Conservation (phyloP, 345 rosid species). For the Psidium friedrichsthalianum region DNA sequence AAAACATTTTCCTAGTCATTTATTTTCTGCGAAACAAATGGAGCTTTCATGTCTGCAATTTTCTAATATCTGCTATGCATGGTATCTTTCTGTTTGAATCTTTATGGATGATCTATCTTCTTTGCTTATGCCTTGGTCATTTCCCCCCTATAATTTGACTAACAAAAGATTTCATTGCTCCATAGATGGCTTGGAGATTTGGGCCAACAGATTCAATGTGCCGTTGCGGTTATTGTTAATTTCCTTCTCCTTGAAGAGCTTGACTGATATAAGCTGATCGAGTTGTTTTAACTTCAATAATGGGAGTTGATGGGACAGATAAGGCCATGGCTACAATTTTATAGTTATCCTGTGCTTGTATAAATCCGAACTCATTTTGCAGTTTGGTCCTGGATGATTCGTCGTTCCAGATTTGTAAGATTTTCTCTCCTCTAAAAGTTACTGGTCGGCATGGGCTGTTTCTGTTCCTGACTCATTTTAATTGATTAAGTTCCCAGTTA, state of each 20-base stretch:
- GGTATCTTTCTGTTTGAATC: background rate
- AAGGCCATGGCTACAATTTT: background rate
- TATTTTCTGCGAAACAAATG: background rate
- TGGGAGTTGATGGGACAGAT: background rate
- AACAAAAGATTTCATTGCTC: background rate
- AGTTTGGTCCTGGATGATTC: conserved; percentile 8
- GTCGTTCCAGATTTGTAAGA: background rate
- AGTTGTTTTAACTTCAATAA: conserved; percentile 14
- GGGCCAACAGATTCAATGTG: background rate
- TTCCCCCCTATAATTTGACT: background rate
- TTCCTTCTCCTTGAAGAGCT: conserved; percentile 3
- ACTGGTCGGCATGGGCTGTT: background rate
- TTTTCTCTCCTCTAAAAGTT: conserved; percentile 2
- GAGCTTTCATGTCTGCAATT: background rate
- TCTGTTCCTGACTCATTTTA: background rate
- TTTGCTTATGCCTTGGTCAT: background rate
- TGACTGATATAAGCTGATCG: background rate
- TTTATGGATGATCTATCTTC: background rate
- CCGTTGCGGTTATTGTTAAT: background rate
- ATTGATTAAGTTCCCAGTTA: background rate
- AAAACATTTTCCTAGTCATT: background rate
- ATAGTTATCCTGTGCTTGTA: conserved; percentile 2
- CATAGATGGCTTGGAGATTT: conserved; percentile 8
- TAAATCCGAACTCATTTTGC: conserved; percentile 16
- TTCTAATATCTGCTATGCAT: background rate